Base-by-base conservation (phyloP, 257 asterid species). In the Coffea canephora region DNA sequence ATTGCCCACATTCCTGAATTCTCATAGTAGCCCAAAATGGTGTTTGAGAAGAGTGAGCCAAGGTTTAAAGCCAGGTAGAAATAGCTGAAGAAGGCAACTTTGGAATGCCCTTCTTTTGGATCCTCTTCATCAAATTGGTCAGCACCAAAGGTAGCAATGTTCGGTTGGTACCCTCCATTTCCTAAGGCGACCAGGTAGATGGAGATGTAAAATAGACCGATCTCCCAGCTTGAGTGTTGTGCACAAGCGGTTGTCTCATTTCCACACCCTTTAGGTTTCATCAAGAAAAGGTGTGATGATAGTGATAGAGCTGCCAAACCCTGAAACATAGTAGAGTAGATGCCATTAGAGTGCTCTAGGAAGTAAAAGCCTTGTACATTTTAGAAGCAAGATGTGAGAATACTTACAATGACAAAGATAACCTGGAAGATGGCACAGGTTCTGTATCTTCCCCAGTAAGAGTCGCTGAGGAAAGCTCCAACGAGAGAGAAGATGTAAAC, bases 401-500 rank as follows among this genome's bases (percentile, higher is more conserved):
- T 48, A 79, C 96, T 88, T 87, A 95, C 98, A 7, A 85, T 39
- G 81, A 93, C 97, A 78, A 91, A 95, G 78, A 95, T 89, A 87
- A 70, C 81, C 69, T 95, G 99, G 73, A 93, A 95, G 83, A 95
- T 87, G 82, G 92, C 97, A 78, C 99, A 93, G 39, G 96, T 95
- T 75, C 89, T 91, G 89, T 84, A 95, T 87, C 99, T 77, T 80
- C 99, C 99, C 99, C 99, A 95, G 69, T 95, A 93, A 6, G 99
- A 91, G 91, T 95, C 99, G 48, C 99, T 95, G 4, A 95, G 90
- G 78, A 95, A 93, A 27, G 98, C 99, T 19, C 99, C 99, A n/a
- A 95, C 93, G 4, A 95, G 97, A 21, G 99, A 95, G 96, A 92
- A 95, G 49, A 95, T 91, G 80, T 95, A 95, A 64, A 95, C 98